Evolutionary conservation across 306 rosid genomes (phyloP).

Genomic region (Rosa rugosa): DNA sequence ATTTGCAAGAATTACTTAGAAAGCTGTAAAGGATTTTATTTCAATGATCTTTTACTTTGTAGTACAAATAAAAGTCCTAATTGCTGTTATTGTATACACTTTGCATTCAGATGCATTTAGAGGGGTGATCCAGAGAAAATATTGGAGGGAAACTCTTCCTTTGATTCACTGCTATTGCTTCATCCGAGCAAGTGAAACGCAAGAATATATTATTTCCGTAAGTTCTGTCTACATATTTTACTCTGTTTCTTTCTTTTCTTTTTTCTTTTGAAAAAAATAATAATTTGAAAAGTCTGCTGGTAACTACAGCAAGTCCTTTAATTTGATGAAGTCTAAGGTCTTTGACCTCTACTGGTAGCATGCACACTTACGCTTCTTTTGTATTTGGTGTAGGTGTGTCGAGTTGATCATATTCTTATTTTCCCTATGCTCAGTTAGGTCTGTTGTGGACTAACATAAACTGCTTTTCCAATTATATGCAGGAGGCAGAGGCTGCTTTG

Average conservation of each 20-base stretch:
- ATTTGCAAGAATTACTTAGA: not conserved
- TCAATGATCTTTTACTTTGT: not conserved
- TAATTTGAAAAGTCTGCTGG: not conserved
- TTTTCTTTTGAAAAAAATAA: not conserved
- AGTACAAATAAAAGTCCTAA: not conserved
- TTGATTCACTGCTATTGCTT: slow-evolving; percentile 94
- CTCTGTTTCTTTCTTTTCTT: not conserved
- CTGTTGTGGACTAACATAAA: not conserved
- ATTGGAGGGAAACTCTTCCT: slow-evolving; percentile 81
- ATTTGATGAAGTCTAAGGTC: not conserved
- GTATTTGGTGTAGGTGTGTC: not conserved
- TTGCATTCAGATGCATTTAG: slow-evolving; percentile 67
- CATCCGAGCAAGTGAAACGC: slow-evolving; percentile 77
- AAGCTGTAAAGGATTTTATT: not conserved
- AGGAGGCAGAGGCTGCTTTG: slow-evolving; percentile 89
- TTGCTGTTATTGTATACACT: slow-evolving; percentile 17
- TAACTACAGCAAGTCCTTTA: not conserved
- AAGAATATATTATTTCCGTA: slow-evolving; percentile 64
- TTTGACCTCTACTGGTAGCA: not conserved
- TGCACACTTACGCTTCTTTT: not conserved
- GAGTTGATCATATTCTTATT: not conserved
- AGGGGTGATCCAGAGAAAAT: slow-evolving; percentile 55
- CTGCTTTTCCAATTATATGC: slow-evolving; percentile 26
- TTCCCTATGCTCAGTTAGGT: not conserved
- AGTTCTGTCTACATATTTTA: slow-evolving; percentile 30